phyloP scores from a whole-genome alignment of 352 stramenopile species.

The Pythium volutum region DNA sequence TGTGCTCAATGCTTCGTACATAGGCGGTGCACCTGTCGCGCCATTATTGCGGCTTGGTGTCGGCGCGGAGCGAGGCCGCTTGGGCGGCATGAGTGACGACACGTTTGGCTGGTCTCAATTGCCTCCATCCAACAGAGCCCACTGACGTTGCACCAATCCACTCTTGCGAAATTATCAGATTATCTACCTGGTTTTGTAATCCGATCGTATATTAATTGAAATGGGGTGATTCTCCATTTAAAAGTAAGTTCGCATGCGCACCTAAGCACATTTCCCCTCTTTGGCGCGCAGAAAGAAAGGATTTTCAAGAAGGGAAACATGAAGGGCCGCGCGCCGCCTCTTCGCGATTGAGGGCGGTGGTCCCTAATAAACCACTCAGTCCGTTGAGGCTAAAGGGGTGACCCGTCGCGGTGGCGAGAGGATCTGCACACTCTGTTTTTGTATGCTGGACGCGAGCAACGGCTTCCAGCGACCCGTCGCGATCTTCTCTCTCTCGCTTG shows the following conservation, averaged over 20 bases:
- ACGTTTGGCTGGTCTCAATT: not conserved
- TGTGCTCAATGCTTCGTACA: constrained; percentile 44
- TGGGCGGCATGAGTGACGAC: constrained; percentile 15
- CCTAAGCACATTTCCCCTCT: not conserved
- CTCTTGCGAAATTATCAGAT: not conserved
- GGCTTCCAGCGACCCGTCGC: not conserved
- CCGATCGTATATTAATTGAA: not conserved
- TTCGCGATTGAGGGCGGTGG: not conserved
- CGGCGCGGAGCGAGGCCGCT: constrained; percentile 21
- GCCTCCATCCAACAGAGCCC: constrained; percentile 7
- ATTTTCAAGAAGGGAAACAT: constrained; percentile 3
- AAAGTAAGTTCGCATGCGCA: constrained; percentile 9
- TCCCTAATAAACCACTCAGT: constrained; percentile 2
- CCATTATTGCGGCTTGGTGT: not conserved
- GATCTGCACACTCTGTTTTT: not conserved
- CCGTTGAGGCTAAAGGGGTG: no score
- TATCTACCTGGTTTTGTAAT: not conserved
- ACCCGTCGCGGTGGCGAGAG: not conserved
- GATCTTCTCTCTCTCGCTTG: constrained; percentile 4
- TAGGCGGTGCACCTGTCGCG: not conserved
- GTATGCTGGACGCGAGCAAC: not conserved
- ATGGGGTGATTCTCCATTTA: not conserved
- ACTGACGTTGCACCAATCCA: not conserved
- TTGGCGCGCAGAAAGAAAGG: not conserved
- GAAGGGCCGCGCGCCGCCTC: not conserved